Base-by-base conservation (phyloP, 2,329 filamentous ascomycete genomes). In the Epichloe elymi region DNA sequence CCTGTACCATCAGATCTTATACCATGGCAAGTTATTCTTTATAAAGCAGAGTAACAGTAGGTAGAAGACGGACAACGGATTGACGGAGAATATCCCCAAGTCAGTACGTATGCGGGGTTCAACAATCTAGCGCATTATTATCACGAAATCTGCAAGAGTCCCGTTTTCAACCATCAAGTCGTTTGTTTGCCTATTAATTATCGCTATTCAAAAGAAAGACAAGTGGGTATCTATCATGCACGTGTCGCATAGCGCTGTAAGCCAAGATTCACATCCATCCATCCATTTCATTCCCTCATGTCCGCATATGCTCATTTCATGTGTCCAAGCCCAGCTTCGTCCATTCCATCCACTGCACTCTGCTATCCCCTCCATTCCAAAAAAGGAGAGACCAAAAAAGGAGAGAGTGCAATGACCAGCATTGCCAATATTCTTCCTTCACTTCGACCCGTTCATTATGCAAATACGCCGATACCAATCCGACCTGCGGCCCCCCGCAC, bases 391-490 rank as follows among this genome's bases (percentile, higher is more conserved):
- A 51, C n/a, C n/a, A n/a, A 35, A 46, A 42, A 52, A 46, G 42
- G 50, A 51, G 43, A 49, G 51, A 51, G 51, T 51, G 41, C 51
- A 53, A 53, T 45, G 48, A 40, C 51, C 51, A 47, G 53, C 48
- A 49, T 51, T 51, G 53, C 48, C 36, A 42, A 47, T 38, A 39
- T 44, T 36, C 39, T 23, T 43, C 33, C 33, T 39, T 36, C 36
- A 30, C 12, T 17, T 14, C 35, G 20, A 36, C 20, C n/a, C 38
- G 33, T 30, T 17, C 26, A 44, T 45, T 36, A 43, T 17, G n/a
- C 11, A n/a, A 15, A 26, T 23, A 2, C 19, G 8, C 20, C 36
- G 19, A n/a, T 14, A 4, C 23, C n/a, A 17, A 45, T 45, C 42
- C 41, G 35, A 17, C 35, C 35, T 7, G 33, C 41, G 41, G 15